Conservation (phyloP, 805 yeast species). For the Komagataella phaffii region DNA sequence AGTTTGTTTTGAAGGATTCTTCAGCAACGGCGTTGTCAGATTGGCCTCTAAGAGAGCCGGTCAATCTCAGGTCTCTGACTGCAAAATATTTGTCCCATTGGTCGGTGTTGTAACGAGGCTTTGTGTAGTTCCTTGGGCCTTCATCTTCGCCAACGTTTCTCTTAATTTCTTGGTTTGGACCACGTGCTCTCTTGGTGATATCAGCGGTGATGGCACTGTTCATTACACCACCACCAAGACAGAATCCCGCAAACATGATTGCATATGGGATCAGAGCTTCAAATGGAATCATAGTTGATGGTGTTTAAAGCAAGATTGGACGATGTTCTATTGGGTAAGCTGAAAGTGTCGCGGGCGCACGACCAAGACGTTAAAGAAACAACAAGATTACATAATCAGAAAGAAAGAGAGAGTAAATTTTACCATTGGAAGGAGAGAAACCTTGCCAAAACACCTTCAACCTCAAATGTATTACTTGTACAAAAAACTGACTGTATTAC, state of each 20-base stretch:
- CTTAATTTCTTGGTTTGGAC: constrained; percentile 11
- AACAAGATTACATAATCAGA: not conserved
- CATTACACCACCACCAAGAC: constrained; percentile 40
- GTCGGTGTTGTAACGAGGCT: constrained; percentile 39
- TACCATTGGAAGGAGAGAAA: too few relatives aligned
- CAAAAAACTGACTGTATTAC: not conserved
- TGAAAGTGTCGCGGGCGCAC: not conserved
- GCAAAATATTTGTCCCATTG: constrained; percentile 43
- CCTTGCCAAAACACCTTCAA: not conserved
- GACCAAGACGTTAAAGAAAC: not conserved
- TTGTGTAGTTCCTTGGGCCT: constrained; percentile 30
- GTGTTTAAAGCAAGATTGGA: not conserved
- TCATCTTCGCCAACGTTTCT: constrained; percentile 18
- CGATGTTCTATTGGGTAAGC: not conserved
- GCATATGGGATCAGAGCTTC: constrained; percentile 55
- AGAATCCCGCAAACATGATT: constrained; percentile 36
- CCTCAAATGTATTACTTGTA: not conserved
- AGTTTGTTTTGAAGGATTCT: constrained; percentile 63
- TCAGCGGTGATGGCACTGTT: constrained; percentile 16
- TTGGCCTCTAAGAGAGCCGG: constrained; percentile 66
- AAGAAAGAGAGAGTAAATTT: not conserved
- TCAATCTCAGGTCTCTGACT: constrained; percentile 64
- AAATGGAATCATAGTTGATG: constrained; percentile 43
- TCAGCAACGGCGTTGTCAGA: constrained; percentile 56
- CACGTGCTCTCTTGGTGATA: constrained; percentile 15